These are phyloP conservation scores for Areca catechu DNA, from an alignment of 176 grass and related monocot species.

Conservation along the genomic window DNA sequence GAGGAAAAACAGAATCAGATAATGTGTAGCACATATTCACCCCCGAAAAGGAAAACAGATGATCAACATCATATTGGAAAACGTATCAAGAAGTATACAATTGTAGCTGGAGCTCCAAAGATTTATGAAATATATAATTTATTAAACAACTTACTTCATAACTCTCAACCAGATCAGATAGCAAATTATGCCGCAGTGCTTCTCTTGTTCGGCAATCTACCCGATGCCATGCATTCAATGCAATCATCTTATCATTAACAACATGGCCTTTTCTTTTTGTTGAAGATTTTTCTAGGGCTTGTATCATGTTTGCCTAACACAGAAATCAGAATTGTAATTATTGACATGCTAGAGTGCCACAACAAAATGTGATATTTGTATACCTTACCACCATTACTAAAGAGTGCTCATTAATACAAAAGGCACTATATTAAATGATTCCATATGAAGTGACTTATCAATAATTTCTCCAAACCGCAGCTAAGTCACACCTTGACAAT, in stretches of 20 bases:
- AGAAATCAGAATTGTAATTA: constrained; percentile 1
- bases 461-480: background rate
- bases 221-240: constrained; percentile 59
- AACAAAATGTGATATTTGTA: background rate
- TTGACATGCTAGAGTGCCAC: background rate
- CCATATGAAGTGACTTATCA: background rate
- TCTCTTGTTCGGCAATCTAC: constrained; percentile 78
- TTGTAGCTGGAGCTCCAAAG: no score
- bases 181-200: constrained; percentile 60
- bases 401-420: no score
- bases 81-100: no score
- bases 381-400: no score
- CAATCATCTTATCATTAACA: constrained; percentile 40
- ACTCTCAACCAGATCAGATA: constrained; percentile 57
- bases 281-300: constrained; percentile 29
- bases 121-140: no score
- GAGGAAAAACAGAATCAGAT: no score
- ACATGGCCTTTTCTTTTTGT: constrained; percentile 37
- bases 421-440: background rate
- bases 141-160: constrained; percentile 46
- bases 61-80: no score
- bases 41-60: no score
- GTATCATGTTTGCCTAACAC: constrained; percentile 55
- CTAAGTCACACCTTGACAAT: background rate
- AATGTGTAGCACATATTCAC: no score